phyloP scores from a whole-genome alignment of 2,329 filamentous ascomycete species.

The Penicillium sp. region DNA sequence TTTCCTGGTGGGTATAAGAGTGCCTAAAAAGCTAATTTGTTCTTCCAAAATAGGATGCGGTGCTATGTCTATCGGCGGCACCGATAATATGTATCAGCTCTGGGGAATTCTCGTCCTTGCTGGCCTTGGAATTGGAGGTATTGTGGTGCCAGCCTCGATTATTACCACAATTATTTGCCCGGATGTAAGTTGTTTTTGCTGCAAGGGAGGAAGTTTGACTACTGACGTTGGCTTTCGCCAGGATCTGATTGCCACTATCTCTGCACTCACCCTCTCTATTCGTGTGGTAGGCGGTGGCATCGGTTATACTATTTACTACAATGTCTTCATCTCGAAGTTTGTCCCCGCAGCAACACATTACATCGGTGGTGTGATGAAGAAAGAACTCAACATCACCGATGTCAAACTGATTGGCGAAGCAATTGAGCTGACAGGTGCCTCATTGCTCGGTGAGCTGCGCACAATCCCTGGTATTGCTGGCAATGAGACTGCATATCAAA shows the following conservation, averaged over 20 bases:
- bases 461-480: constrained; percentile 54
- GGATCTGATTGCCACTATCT: constrained; percentile 67
- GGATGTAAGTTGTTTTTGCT: constrained; percentile 44
- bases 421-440: constrained; percentile 55
- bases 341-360: constrained; percentile 47
- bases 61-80: constrained; percentile 51
- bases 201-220: background rate
- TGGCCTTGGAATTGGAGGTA: constrained; percentile 65
- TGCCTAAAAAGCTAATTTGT: background rate
- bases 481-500: constrained; percentile 51
- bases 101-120: constrained; percentile 62
- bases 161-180: constrained; percentile 70
- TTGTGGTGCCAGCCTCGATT: constrained; percentile 66
- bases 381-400: constrained; percentile 53
- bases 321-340: constrained; percentile 51
- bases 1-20: background rate
- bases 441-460: constrained; percentile 52
- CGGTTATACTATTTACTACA: constrained; percentile 62
- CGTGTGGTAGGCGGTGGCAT: constrained; percentile 67
- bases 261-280: constrained; percentile 67
- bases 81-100: constrained; percentile 55
- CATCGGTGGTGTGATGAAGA: constrained; percentile 53
- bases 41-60: constrained; percentile 48
- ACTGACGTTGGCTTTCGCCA: constrained; percentile 12
- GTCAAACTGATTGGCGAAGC: constrained; percentile 49